These are phyloP conservation scores for Euclidium syriacum DNA, from an alignment of 345 rosid genomes.

Conservation along the genomic window DNA sequence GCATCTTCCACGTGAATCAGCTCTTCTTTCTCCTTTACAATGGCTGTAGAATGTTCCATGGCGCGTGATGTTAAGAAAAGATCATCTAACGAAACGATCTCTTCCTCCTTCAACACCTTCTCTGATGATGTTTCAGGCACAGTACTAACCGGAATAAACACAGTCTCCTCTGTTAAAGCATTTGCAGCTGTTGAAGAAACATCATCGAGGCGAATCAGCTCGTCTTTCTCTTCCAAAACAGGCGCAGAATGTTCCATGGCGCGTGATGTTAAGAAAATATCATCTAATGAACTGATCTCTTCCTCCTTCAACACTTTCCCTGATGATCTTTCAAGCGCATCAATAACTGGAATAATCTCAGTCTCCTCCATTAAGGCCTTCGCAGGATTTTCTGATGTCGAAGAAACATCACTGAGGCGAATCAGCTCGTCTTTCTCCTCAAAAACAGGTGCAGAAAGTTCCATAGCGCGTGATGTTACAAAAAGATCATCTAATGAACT, in stretches of 20 bases:
- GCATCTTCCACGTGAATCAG: background rate
- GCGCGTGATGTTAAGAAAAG: background rate
- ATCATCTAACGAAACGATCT: background rate
- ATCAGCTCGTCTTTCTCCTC: no score
- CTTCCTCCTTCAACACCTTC: background rate
- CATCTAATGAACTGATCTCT: slow-evolving; percentile 21
- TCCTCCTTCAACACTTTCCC: slow-evolving; percentile 20
- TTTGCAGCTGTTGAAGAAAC: background rate
- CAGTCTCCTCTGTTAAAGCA: background rate
- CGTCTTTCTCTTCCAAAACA: slow-evolving; percentile 5
- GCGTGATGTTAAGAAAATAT: slow-evolving; percentile 17
- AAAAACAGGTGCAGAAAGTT: no score
- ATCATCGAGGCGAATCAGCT: background rate
- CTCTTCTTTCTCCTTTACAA: background rate
- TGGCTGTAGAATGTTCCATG: background rate
- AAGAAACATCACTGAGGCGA: no score
- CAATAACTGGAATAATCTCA: background rate
- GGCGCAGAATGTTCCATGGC: background rate
- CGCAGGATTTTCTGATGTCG: no score
- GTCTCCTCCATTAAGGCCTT: background rate
- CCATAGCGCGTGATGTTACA: no score
- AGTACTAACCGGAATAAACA: background rate
- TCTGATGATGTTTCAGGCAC: background rate
- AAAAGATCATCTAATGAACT: background rate
- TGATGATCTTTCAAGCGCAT: slow-evolving; percentile 9